Conservation (phyloP, 805 yeast species). For the Kuraishia molischiana region DNA sequence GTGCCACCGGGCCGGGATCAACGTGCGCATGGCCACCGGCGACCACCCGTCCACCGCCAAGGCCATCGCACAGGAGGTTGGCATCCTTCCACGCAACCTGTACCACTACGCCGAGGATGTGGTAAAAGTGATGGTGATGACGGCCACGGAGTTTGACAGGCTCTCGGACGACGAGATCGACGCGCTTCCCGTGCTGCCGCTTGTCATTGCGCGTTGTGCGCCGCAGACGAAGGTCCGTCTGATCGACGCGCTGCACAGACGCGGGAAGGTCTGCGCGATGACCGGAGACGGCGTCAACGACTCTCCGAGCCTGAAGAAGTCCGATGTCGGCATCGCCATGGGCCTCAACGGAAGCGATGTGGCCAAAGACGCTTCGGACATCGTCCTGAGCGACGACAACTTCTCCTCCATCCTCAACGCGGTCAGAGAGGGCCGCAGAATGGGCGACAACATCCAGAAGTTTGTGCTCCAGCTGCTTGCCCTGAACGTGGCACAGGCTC, state of each 20-base stretch:
- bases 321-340: constrained; percentile 82
- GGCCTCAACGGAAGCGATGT: constrained; percentile 76
- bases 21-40: constrained; percentile 77
- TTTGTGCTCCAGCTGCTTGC: constrained; percentile 67
- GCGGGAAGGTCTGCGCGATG: constrained; percentile 63
- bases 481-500: constrained; percentile 63
- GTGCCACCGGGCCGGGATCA: constrained; percentile 69
- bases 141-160: constrained; percentile 62
- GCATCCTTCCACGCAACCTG: constrained; percentile 57
- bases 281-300: constrained; percentile 82
- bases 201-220: constrained; percentile 76
- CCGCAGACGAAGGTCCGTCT: constrained; percentile 76
- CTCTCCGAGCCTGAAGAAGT: constrained; percentile 65
- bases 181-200: constrained; percentile 52
- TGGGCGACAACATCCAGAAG: constrained; percentile 71
- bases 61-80: constrained; percentile 77
- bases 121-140: constrained; percentile 61
- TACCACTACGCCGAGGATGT: constrained; percentile 45
- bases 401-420: constrained; percentile 74
- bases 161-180: constrained; percentile 55
- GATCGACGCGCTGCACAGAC: constrained; percentile 67
- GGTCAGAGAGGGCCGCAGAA: constrained; percentile 71
- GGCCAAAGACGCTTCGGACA: constrained; percentile 77
- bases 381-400: constrained; percentile 67
- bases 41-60: constrained; percentile 73